Percentiles rank a stretch among this genome's conserved stretches.
phyloP scores from a whole-genome alignment of 179 eudicot species.

The Beta macrorhiza region DNA sequence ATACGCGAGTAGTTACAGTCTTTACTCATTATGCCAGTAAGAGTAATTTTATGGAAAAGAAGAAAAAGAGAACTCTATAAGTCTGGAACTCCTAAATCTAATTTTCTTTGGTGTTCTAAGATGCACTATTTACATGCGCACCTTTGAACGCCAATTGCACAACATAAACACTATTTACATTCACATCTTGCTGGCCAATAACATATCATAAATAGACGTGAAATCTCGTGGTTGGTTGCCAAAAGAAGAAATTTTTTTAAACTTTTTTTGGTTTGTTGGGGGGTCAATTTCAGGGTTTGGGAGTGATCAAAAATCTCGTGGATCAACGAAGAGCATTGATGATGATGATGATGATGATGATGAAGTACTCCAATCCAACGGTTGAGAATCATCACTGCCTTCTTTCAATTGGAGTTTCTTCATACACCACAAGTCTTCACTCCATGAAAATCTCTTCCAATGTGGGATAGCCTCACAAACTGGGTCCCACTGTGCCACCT shows the following conservation, averaged over 20 bases:
- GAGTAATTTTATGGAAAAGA: too few relatives aligned
- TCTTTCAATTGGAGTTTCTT: slow-evolving; percentile 44
- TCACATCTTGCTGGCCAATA: slow-evolving; percentile 6
- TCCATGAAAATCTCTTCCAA: slow-evolving; percentile 78
- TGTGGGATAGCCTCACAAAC: slow-evolving; percentile 61
- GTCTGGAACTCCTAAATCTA: background rate
- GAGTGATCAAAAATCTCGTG: slow-evolving; percentile 56
- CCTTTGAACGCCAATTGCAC: background rate
- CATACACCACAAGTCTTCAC: slow-evolving; percentile 80
- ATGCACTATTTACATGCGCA: slow-evolving; percentile 20
- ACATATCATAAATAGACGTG: background rate
- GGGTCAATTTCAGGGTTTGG: too few relatives aligned
- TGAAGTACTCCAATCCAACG: slow-evolving; percentile 45
- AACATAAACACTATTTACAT: slow-evolving; percentile 14
- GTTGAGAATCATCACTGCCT: slow-evolving; percentile 19
- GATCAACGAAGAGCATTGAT: slow-evolving; percentile 65
- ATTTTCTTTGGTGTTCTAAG: background rate
- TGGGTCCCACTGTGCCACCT: slow-evolving; percentile 69
- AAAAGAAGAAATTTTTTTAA: background rate
- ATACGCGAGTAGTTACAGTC: too few relatives aligned
- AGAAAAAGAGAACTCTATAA: too few relatives aligned
- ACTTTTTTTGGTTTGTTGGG: background rate
- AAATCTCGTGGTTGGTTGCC: background rate
- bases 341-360: slow-evolving; percentile 31
- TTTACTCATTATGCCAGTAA: too few relatives aligned